Conservation (phyloP, 805 yeast genomes). For the Candida qinlingensis region DNA sequence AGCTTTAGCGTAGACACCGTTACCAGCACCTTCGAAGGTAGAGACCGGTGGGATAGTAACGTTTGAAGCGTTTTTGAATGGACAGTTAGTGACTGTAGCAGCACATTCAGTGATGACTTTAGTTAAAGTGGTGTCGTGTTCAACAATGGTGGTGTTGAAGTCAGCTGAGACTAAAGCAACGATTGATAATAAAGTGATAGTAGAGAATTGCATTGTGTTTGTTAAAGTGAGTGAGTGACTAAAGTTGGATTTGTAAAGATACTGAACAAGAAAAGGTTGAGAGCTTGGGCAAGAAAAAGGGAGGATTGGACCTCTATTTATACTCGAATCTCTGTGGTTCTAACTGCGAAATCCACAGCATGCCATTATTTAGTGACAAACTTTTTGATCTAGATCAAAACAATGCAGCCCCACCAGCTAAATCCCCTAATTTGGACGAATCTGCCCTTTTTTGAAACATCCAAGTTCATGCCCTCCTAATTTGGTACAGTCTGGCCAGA, state of each 20-base stretch:
- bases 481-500: too few relatives aligned
- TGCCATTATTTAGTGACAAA: too few relatives aligned
- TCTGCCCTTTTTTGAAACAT: too few relatives aligned
- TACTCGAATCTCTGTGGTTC: not conserved
- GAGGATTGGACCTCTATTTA: constrained; percentile 4
- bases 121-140: constrained; percentile 6
- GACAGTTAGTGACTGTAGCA: not conserved
- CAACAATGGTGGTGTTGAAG: constrained; percentile 13
- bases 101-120: constrained; percentile 17
- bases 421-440: too few relatives aligned
- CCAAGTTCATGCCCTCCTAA: too few relatives aligned
- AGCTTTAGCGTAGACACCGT: constrained; percentile 20
- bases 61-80: constrained; percentile 8
- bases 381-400: too few relatives aligned
- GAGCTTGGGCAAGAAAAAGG: not conserved
- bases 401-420: too few relatives aligned
- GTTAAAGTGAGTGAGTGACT: constrained; percentile 23
- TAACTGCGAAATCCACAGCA: too few relatives aligned
- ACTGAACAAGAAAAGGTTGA: constrained; percentile 1
- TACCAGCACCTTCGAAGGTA: constrained; percentile 27
- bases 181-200: constrained; percentile 22
- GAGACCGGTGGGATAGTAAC: constrained; percentile 21
- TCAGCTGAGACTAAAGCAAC: constrained; percentile 24
- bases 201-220: constrained; percentile 27
- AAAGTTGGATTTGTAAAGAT: constrained; percentile 18